Base-by-base conservation (phyloP, 2,329 filamentous ascomycete species). In the Chaetomiaceae sp. region DNA sequence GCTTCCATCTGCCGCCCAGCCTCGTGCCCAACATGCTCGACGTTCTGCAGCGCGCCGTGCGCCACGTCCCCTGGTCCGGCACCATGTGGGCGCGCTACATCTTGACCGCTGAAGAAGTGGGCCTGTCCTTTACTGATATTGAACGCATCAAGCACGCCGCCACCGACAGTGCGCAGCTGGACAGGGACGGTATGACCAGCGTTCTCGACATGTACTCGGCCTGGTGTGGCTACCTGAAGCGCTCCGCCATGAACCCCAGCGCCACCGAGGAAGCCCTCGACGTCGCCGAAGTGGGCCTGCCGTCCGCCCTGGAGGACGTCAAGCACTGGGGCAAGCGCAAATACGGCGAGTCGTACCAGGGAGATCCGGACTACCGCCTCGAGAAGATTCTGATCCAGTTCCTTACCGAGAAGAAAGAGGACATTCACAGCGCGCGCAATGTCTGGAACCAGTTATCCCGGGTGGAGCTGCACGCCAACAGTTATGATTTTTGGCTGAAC, bases 361-460 rank as follows among this genome's bases (percentile, higher is more conserved):
- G 89, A n/a, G 92, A 99, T 64, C 87, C 90, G 0, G 81, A 86
- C 41, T 97, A 90, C 66, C 85, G 91, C 10, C 78, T 97, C 5
- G 90, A 97, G 67, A 85, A 89, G 48, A 95, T 96, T 50, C 86
- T 93, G 57, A 92, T 96, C 60, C 90, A 95, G 64, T 96, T 92
- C 64, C 76, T 95, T 43, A 91, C 88, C 3, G 88, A 96, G 65
- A 89, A 87, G 60, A 89, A 89, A 58, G 83, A 83, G 21, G 85
- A 87, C 35, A 73, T 88, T 46, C 81, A 89, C 17, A 85, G 85
- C 50, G 93, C 92, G 2, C 82, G 93, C 34, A 76, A 78, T 14
- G 81, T 87, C 42, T 97, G 89, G 83, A 82, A 86, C 57, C 79
- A 81, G 16, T 75, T 97, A 25, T 78, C 76, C 3, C 66, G 80